These are phyloP conservation scores for Lanmaoa rubissima DNA, from an alignment of 768 basidiomycete genomes.

Conservation along the genomic window DNA sequence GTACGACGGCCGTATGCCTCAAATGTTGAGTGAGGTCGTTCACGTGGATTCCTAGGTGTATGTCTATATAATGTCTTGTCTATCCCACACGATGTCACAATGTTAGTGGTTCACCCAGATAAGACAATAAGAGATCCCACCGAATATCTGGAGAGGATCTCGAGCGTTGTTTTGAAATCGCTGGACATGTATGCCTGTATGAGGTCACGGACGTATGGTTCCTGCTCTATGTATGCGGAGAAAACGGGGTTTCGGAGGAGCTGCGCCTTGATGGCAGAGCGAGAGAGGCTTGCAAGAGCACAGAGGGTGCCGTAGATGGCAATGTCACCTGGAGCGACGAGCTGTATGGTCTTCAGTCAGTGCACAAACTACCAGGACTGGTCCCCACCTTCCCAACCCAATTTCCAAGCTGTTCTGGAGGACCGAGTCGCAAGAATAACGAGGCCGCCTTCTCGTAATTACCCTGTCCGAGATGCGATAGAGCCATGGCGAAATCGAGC, in stretches of 20 bases:
- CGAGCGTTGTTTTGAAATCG: slow-evolving; percentile 81
- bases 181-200: slow-evolving; percentile 83
- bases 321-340: slow-evolving; percentile 79
- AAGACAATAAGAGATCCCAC: slow-evolving; percentile 37
- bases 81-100: slow-evolving; percentile 27
- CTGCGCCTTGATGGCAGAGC: slow-evolving; percentile 65
- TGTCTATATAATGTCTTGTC: slow-evolving; percentile 77
- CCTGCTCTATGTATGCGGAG: slow-evolving; percentile 77
- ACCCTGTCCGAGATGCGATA: slow-evolving; percentile 69
- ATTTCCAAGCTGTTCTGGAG: slow-evolving; percentile 63
- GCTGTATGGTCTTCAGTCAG: slow-evolving; percentile 29
- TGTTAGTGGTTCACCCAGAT: background rate
- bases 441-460: slow-evolving; percentile 81
- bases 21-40: slow-evolving; percentile 63
- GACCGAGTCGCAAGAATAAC: slow-evolving; percentile 66
- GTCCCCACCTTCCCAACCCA: slow-evolving; percentile 68
- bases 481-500: slow-evolving; percentile 76
- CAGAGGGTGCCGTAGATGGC: slow-evolving; percentile 85
- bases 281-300: slow-evolving; percentile 72
- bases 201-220: slow-evolving; percentile 83
- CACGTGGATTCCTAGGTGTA: slow-evolving; percentile 73
- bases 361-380: background rate
- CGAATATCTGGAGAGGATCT: slow-evolving; percentile 68
- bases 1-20: slow-evolving; percentile 69
- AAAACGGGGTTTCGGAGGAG: slow-evolving; percentile 71